These are phyloP conservation scores for Xylaria intraflava DNA, from an alignment of 495 filamentous ascomycete species.

Conservation along the genomic window DNA sequence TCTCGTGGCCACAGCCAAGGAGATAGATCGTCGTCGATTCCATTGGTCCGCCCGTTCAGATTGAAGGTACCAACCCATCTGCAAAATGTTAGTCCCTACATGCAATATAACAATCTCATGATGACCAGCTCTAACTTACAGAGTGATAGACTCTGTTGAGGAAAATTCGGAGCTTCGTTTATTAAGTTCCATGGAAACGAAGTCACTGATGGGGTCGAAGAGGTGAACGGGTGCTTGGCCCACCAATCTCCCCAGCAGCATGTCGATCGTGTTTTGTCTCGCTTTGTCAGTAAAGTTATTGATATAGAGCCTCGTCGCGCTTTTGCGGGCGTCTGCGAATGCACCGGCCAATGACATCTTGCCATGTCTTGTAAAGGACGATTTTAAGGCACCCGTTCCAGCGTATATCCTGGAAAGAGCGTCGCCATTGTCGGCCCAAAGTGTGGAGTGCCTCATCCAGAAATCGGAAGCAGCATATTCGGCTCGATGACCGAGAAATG, in stretches of 20 bases:
- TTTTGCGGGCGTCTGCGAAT: constrained; percentile 92
- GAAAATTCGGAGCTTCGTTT: constrained; percentile 51
- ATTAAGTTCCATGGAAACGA: constrained; percentile 66
- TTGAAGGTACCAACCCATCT: constrained; percentile 93
- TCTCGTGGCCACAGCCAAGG: constrained; percentile 67
- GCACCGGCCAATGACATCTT: constrained; percentile 95
- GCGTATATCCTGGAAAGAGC: constrained; percentile 92
- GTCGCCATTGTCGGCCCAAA: constrained; percentile 99
- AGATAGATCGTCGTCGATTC: constrained; percentile 71
- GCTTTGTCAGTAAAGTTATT: constrained; percentile 96
- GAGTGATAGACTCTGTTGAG: constrained; percentile 42
- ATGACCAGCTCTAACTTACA: constrained; percentile 26
- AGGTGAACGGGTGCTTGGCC: constrained; percentile 78
- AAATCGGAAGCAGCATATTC: constrained; percentile 67
- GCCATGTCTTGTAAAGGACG: constrained; percentile 89
- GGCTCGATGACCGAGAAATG: constrained; percentile 64
- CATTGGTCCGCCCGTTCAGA: constrained; percentile 75
- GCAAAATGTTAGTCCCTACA: constrained; percentile 32
- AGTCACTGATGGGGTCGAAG: constrained; percentile 91
- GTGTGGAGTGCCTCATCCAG: constrained; percentile 78
- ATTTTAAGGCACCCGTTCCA: constrained; percentile 90
- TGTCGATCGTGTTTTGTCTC: constrained; percentile 88
- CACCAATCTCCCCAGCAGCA: constrained; percentile 75
- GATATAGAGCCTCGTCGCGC: constrained; percentile 85
- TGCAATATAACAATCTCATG: constrained; percentile 24